Percentiles rank a stretch among this genome's conserved stretches.
Evolutionary conservation across 768 basidiomycete genomes (phyloP).

Genomic region (Pisolithus sp.): DNA sequence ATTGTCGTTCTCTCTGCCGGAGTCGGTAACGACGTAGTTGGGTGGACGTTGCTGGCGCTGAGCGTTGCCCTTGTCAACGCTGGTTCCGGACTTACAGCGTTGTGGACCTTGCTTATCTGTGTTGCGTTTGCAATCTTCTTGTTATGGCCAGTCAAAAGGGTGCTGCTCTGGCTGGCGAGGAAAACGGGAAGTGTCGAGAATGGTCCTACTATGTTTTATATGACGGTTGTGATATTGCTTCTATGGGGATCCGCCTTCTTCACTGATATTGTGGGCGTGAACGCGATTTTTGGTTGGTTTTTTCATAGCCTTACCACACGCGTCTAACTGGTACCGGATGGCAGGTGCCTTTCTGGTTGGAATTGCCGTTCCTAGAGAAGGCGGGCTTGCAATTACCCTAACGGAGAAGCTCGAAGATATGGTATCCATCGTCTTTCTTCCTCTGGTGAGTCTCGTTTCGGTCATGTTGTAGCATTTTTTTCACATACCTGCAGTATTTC

Average conservation of each 20-base stretch:
- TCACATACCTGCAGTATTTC: slow-evolving; percentile 61
- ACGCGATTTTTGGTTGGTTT: slow-evolving; percentile 75
- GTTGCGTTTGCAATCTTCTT: slow-evolving; percentile 78
- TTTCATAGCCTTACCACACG: not conserved
- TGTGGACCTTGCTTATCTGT: slow-evolving; percentile 78
- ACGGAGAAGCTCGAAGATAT: slow-evolving; percentile 97
- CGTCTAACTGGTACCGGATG: not conserved
- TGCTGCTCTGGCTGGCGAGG: slow-evolving; percentile 65
- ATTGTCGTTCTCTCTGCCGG: slow-evolving; percentile 91
- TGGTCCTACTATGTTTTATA: slow-evolving; percentile 83
- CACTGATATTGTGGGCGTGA: slow-evolving; percentile 88
- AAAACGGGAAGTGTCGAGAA: slow-evolving; percentile 75
- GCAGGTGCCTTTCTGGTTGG: slow-evolving; percentile 78
- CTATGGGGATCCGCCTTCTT: slow-evolving; percentile 88
- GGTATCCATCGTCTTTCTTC: slow-evolving; percentile 84
- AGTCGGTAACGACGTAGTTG: slow-evolving; percentile 82
- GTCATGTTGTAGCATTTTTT: not conserved
- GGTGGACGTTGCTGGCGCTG: slow-evolving; percentile 85
- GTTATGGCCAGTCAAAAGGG: slow-evolving; percentile 56
- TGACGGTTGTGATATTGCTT: slow-evolving; percentile 76
- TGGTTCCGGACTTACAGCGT: slow-evolving; percentile 70
- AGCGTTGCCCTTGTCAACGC: slow-evolving; percentile 92
- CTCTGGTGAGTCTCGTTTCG: slow-evolving; percentile 44
- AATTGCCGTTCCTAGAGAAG: slow-evolving; percentile 79
- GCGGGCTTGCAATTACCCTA: slow-evolving; percentile 78